Evolutionary conservation across 2,329 filamentous ascomycete genomes (phyloP), one percentile per base, ranked within the genome.

Genomic region (Colletotrichum melonis): DNA sequence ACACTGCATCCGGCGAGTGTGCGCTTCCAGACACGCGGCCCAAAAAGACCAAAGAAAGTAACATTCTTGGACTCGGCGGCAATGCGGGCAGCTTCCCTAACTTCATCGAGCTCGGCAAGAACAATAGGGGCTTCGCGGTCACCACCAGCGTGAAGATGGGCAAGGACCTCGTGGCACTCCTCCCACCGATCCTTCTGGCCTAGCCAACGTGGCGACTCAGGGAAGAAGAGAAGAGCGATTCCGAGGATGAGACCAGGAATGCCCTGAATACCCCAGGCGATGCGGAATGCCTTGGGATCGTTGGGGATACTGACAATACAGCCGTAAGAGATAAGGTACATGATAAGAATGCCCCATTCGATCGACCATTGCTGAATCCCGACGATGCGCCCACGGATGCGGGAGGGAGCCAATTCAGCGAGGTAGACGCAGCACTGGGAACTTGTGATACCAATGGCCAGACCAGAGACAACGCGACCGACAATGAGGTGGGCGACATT

Each of bases 331-430:
- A 93, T 89, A 79, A 91, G 92, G 84, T 92, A 93, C 90, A 93
- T 92, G 82, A 92, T 91, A 72, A 92, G 79, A 75, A 92, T 92
- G 75, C 81, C 82, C 81, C 81, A 93, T 75, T 93, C 93, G 74
- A 95, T 94, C 30, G 92, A 91, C 86, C 92, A 92, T 80, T 95
- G 93, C 80, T 95, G 92, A 56, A 90, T 88, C 65, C 92, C 91
- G 19, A 95, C 92, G 42, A 95, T 86, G 56, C 91, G 88, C 19
- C 92, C 92, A 74, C 92, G 88, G 74, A 82, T 86, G 46, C 81
- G 77, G 1, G 88, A 86, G 59, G 89, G 88, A 22, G 92, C 89
- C 35, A 93, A 86, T 79, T 94, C 92, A 26, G 91, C 88, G 26
- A 93, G 88, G 78, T 93, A 93, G 38, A 93, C 91, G 4, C 91